A percentile compares a stretch with the other conserved stretches of the same genome.
Conservation (phyloP, 2,329 filamentous ascomycete genomes). For the Plectosphaerella cucumerina region DNA sequence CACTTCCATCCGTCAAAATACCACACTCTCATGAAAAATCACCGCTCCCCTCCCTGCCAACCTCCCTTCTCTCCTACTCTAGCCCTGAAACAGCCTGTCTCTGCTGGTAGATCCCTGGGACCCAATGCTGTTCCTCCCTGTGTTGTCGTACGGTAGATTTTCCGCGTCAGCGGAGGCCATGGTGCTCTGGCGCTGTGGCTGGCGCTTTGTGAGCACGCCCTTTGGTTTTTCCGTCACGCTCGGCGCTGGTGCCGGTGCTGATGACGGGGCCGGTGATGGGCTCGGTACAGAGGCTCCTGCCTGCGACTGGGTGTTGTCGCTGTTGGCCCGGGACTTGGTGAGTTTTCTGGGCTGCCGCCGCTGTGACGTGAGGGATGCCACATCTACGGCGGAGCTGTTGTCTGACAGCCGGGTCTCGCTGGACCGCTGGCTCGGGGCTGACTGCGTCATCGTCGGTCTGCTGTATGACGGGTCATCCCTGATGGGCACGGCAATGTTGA, state of each 20-base stretch:
- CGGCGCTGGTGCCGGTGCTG: conserved; percentile 1
- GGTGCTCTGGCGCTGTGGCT: conserved; percentile 23
- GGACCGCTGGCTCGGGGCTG: conserved; percentile 22
- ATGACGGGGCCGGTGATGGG: conserved; percentile 1
- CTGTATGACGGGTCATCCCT: conserved; percentile 18
- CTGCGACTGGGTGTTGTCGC: conserved; percentile 17
- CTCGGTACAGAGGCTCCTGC: conserved; percentile 9
- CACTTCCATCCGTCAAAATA: no score
- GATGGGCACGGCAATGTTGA: conserved; percentile 12
- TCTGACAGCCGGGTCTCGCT: conserved; percentile 28
- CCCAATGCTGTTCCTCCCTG: conserved; percentile 6
- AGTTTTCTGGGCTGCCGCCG: conserved; percentile 37
- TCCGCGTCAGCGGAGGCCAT: conserved; percentile 9
- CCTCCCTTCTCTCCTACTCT: background rate
- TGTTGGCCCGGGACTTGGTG: conserved; percentile 33
- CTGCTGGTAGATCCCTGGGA: conserved; percentile 8
- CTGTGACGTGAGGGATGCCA: conserved; percentile 13
- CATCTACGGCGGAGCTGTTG: conserved; percentile 17
- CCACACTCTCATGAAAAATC: no score
- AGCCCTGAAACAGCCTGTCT: conserved; percentile 5
- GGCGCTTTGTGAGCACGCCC: conserved; percentile 32
- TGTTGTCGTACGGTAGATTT: conserved; percentile 2
- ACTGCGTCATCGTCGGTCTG: conserved; percentile 12
- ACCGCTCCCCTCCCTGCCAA: no score
- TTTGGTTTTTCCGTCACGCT: conserved; percentile 25